These are phyloP conservation scores for Hypoxylon sp. DNA, from an alignment of 2,329 filamentous ascomycete species.

Conservation along the genomic window DNA sequence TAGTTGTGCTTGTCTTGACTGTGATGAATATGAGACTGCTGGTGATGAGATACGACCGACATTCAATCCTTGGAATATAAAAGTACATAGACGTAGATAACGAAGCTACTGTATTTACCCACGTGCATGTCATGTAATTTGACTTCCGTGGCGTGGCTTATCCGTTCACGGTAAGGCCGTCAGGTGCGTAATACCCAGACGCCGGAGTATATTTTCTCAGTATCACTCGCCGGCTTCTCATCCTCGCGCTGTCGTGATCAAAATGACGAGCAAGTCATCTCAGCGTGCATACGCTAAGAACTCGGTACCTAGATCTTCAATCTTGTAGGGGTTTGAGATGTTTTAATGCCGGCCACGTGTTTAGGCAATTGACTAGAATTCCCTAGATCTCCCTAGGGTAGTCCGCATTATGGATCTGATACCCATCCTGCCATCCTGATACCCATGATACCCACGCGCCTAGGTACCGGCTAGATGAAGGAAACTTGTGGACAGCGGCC, in stretches of 20 bases:
- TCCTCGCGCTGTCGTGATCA: constrained; percentile 19
- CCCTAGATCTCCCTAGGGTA: constrained; percentile 3
- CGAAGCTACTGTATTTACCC: constrained; percentile 32
- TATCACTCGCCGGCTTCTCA: constrained; percentile 23
- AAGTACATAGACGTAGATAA: too few relatives aligned
- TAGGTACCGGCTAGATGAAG: neutral
- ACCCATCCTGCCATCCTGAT: too few relatives aligned
- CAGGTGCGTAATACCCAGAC: constrained; percentile 15
- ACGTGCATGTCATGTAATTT: constrained; percentile 35
- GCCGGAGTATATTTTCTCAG: constrained; percentile 29
- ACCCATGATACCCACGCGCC: constrained; percentile 1
- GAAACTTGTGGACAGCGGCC: constrained; percentile 14
- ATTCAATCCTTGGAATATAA: too few relatives aligned
- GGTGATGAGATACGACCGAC: constrained; percentile 26
- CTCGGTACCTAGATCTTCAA: constrained; percentile 28
- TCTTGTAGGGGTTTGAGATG: constrained; percentile 13
- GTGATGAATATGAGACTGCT: constrained; percentile 29
- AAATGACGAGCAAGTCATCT: constrained; percentile 32
- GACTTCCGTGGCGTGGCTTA: constrained; percentile 15
- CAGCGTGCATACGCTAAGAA: constrained; percentile 24
- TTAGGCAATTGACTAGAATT: constrained; percentile 29
- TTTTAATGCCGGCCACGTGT: constrained; percentile 31
- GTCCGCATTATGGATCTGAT: constrained; percentile 10
- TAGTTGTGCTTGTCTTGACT: constrained; percentile 18
- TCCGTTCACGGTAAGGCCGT: constrained; percentile 28